Evolutionary conservation across 805 yeast species (phyloP).

Genomic region (Ogataea henricii): DNA sequence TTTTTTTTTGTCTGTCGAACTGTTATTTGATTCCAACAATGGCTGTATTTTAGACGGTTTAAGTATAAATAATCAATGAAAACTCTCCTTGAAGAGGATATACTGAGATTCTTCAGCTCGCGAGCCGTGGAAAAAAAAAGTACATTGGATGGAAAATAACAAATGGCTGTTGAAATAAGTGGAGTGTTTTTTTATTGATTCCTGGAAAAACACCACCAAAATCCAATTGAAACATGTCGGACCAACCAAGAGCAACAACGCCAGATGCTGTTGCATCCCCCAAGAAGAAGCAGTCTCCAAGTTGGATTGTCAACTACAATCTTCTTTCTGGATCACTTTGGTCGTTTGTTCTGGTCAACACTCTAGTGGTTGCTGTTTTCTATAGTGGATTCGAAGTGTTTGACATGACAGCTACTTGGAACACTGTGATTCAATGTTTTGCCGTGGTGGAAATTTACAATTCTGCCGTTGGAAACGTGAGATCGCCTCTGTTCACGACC

Average conservation of each 20-base stretch:
- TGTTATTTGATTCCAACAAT: constrained; percentile 1
- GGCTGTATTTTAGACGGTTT: constrained; percentile 6
- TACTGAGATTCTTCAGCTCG: too few relatives aligned
- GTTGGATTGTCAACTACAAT: constrained; percentile 37
- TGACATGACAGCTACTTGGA: constrained; percentile 54
- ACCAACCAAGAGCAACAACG: not conserved
- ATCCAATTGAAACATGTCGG: not conserved
- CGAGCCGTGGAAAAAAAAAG: too few relatives aligned
- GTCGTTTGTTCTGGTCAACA: constrained; percentile 34
- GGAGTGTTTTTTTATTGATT: too few relatives aligned
- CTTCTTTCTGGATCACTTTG: constrained; percentile 36
- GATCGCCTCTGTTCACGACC: constrained; percentile 83
- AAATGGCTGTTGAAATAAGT: too few relatives aligned
- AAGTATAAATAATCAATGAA: not conserved
- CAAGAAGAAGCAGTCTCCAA: constrained; percentile 15
- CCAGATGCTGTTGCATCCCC: not conserved
- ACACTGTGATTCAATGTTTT: constrained; percentile 70
- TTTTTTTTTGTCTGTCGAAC: not conserved
- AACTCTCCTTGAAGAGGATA: too few relatives aligned
- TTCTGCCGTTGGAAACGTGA: constrained; percentile 75
- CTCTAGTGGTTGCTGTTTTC: constrained; percentile 20
- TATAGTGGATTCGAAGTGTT: constrained; percentile 70
- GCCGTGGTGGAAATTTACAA: constrained; percentile 84
- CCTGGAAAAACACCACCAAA: not conserved
- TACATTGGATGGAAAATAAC: too few relatives aligned